These are phyloP conservation scores for Clavariopsis aquatica DNA, from an alignment of 495 filamentous ascomycete genomes.

Conservation along the genomic window DNA sequence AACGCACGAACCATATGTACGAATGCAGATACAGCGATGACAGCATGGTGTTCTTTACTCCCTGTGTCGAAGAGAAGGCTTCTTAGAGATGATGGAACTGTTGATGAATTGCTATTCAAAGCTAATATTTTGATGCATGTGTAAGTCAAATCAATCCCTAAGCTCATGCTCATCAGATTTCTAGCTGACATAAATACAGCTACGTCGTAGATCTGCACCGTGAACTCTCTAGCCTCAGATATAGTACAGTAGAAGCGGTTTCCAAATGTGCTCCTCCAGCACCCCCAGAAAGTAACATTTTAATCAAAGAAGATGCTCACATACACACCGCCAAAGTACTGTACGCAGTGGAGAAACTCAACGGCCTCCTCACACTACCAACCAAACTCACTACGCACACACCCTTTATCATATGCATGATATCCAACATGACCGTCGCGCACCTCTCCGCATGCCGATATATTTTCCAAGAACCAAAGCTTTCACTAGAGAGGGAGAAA, in stretches of 20 bases:
- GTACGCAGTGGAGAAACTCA: constrained; percentile 24
- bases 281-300: constrained; percentile 19
- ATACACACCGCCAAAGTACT: constrained; percentile 34
- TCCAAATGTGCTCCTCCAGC: constrained; percentile 33
- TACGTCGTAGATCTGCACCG: constrained; percentile 35
- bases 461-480: constrained; percentile 25
- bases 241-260: constrained; percentile 26
- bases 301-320: constrained; percentile 26
- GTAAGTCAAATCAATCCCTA: constrained; percentile 10
- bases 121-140: constrained; percentile 30
- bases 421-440: constrained; percentile 32
- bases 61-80: constrained; percentile 24
- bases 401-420: constrained; percentile 37
- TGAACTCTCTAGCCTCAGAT: constrained; percentile 23
- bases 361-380: constrained; percentile 33
- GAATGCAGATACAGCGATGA: constrained; percentile 26
- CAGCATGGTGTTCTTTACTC: constrained; percentile 30
- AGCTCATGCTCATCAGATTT: not conserved
- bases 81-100: constrained; percentile 26
- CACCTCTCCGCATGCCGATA: constrained; percentile 35
- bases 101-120: constrained; percentile 34
- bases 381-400: constrained; percentile 24
- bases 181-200: not conserved
- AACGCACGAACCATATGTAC: constrained; percentile 21
- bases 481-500: constrained; percentile 27